These are phyloP conservation scores for Aspergillus saccharolyticus DNA, from an alignment of 495 filamentous ascomycete species.

Conservation along the genomic window DNA sequence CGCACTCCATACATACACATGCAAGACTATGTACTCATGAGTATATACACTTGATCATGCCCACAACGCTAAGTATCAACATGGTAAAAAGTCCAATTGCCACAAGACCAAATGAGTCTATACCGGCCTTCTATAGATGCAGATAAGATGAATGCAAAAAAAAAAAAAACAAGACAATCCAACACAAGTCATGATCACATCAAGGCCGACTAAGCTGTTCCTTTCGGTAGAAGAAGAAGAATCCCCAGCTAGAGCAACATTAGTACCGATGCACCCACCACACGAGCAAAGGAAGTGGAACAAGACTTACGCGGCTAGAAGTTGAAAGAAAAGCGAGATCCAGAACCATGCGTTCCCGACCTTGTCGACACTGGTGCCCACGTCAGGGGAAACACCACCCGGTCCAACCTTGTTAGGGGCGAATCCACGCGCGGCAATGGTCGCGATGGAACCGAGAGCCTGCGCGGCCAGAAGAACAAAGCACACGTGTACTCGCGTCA, in stretches of 20 bases:
- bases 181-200: background rate
- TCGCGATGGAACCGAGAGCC: slow-evolving; percentile 50
- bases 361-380: slow-evolving; percentile 37
- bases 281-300: background rate
- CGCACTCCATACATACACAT: background rate
- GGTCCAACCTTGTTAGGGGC: slow-evolving; percentile 56
- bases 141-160: background rate
- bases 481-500: slow-evolving; percentile 55
- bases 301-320: slow-evolving; percentile 19
- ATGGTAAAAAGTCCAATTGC: background rate
- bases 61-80: background rate
- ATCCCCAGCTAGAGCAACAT: slow-evolving; percentile 14
- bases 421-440: slow-evolving; percentile 53
- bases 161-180: too few species aligned
- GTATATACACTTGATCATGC: background rate
- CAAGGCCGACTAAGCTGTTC: slow-evolving; percentile 21
- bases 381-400: slow-evolving; percentile 55
- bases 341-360: slow-evolving; percentile 53
- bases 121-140: background rate
- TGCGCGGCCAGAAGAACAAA: slow-evolving; percentile 54
- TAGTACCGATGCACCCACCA: background rate
- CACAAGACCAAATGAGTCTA: background rate
- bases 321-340: slow-evolving; percentile 49
- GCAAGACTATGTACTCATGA: background rate
- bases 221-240: slow-evolving; percentile 19